Evolutionary conservation across 108 stramenopile genomes (phyloP).

Genomic region (Licmophora abbreviata): DNA sequence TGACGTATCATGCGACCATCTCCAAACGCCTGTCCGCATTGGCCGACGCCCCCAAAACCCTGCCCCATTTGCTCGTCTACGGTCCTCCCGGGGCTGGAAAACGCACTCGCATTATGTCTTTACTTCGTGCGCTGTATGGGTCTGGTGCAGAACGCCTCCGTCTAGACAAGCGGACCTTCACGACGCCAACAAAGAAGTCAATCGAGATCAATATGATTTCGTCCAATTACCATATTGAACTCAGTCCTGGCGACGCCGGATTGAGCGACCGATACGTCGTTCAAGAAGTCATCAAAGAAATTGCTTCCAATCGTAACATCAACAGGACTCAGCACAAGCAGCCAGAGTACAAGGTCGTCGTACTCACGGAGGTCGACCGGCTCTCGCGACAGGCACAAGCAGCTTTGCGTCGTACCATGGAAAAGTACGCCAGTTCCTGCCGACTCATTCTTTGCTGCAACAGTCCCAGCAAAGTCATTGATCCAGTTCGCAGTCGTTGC

Average conservation of each 20-base stretch:
- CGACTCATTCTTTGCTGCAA: slow-evolving; percentile 91
- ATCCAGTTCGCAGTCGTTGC: slow-evolving; percentile 92
- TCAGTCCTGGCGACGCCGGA: slow-evolving; percentile 95
- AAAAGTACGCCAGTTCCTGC: slow-evolving; percentile 91
- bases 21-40: slow-evolving; percentile 58
- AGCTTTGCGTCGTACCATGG: slow-evolving; percentile 96
- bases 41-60: slow-evolving; percentile 57
- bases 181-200: slow-evolving; percentile 75
- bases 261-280: slow-evolving; percentile 94
- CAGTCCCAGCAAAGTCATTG: slow-evolving; percentile 87
- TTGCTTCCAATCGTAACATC: slow-evolving; percentile 77
- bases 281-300: slow-evolving; percentile 99
- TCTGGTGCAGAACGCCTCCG: slow-evolving; percentile 75
- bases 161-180: slow-evolving; percentile 71
- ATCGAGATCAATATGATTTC: slow-evolving; percentile 94
- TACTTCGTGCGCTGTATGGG: slow-evolving; percentile 91
- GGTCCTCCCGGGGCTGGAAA: slow-evolving; percentile 97
- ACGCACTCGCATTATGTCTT: slow-evolving; percentile 88
- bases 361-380: slow-evolving; percentile 90
- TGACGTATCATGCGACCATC: slow-evolving; percentile 79
- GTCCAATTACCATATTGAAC: slow-evolving; percentile 93
- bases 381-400: slow-evolving; percentile 91
- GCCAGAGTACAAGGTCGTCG: slow-evolving; percentile 81
- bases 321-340: slow-evolving; percentile 28
- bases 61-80: slow-evolving; percentile 94